Conservation (phyloP, 2,329 filamentous ascomycete genomes). For the Albifimbria verrucaria region DNA sequence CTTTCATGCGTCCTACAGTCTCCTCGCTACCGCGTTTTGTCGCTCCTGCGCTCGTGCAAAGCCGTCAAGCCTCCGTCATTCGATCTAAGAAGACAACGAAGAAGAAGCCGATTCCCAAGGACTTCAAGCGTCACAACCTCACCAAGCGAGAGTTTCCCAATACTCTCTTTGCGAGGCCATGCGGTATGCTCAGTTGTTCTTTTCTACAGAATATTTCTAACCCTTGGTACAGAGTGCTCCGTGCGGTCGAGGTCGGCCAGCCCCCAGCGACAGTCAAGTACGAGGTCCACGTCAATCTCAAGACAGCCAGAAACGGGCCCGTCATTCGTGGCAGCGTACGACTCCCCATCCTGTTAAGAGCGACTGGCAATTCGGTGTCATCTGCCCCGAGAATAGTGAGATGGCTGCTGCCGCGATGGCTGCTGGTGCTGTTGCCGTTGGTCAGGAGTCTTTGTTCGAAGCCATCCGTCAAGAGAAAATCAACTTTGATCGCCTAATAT, state of each 20-base stretch:
- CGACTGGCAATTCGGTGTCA: slow-evolving; percentile 83
- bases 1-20: slow-evolving; percentile 35
- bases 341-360: slow-evolving; percentile 85
- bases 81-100: slow-evolving; percentile 51
- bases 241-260: slow-evolving; percentile 86
- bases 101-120: slow-evolving; percentile 61
- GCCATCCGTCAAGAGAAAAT: slow-evolving; percentile 70
- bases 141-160: slow-evolving; percentile 60
- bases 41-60: slow-evolving; percentile 42
- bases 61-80: slow-evolving; percentile 37
- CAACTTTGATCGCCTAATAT: slow-evolving; percentile 85
- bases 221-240: slow-evolving; percentile 68
- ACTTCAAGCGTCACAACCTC: slow-evolving; percentile 63
- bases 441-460: slow-evolving; percentile 83
- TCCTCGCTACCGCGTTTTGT: slow-evolving; percentile 46
- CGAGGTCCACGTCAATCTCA: slow-evolving; percentile 79
- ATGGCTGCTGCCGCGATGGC: slow-evolving; percentile 69
- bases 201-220: slow-evolving; percentile 7
- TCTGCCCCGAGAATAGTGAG: slow-evolving; percentile 78
- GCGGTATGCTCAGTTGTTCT: slow-evolving; percentile 56
- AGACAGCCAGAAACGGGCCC: slow-evolving; percentile 80
- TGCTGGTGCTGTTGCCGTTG: slow-evolving; percentile 78
- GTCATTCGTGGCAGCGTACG: slow-evolving; percentile 84
- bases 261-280: slow-evolving; percentile 76
- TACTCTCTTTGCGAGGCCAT: slow-evolving; percentile 90